These are phyloP conservation scores for Telfairia occidentalis DNA, from an alignment of 331 rosid species.

Conservation along the genomic window DNA sequence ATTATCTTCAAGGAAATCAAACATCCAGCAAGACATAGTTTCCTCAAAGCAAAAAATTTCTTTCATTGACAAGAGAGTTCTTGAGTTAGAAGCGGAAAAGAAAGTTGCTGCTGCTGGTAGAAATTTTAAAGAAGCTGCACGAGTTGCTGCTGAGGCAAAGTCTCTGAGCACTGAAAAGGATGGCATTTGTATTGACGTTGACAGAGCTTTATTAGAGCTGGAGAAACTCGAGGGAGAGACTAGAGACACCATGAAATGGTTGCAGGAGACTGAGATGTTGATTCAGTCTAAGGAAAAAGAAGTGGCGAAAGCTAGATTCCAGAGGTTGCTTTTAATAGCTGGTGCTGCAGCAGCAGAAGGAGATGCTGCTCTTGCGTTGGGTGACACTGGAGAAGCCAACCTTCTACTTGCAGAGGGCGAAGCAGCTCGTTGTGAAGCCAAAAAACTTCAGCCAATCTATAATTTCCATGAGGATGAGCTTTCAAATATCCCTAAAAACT, in stretches of 20 bases:
- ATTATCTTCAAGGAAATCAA: conserved; percentile 63
- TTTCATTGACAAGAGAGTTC: conserved; percentile 67
- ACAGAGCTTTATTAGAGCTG: conserved; percentile 30
- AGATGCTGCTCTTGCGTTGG: conserved; percentile 54
- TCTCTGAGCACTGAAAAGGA: conserved; percentile 48
- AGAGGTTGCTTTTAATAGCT: conserved; percentile 53
- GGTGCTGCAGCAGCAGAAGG: conserved; percentile 60
- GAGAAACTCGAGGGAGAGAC: conserved; percentile 61
- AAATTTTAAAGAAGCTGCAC: conserved; percentile 81
- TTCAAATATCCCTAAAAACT: conserved; percentile 30
- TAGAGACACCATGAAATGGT: conserved; percentile 32
- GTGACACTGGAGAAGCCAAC: conserved; percentile 61
- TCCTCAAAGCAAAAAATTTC: conserved; percentile 57
- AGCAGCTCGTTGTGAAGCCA: conserved; percentile 59
- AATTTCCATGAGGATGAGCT: conserved; percentile 41
- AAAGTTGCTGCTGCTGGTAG: conserved; percentile 70
- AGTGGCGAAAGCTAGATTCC: conserved; percentile 58
- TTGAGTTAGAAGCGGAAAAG: conserved; percentile 78
- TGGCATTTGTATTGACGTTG: conserved; percentile 39
- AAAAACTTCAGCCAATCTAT: conserved; percentile 42
- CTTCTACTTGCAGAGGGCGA: conserved; percentile 68
- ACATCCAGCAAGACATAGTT: conserved; percentile 53
- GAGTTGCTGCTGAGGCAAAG: conserved; percentile 68
- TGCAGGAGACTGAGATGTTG: conserved; percentile 52
- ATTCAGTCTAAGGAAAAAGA: conserved; percentile 58